Evolutionary conservation across 1,284 basidiomycete genomes (phyloP).

Genomic region (Serendipita sp.): DNA sequence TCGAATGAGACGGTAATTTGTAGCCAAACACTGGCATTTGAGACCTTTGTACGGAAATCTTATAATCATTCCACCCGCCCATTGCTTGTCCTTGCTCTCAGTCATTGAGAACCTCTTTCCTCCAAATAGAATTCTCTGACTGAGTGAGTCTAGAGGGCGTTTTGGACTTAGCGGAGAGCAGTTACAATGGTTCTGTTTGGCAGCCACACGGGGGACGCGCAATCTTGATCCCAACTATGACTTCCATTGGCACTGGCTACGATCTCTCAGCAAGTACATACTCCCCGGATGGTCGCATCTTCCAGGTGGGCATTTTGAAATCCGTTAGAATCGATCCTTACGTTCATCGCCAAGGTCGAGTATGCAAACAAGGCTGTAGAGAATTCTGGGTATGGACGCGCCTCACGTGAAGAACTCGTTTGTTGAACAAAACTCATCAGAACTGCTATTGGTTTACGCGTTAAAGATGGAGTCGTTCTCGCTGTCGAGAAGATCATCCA

Average conservation of each 20-base stretch:
- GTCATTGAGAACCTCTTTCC: too few species aligned
- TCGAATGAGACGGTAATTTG: background rate
- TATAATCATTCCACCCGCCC: too few species aligned
- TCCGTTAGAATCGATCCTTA: conserved; percentile 13
- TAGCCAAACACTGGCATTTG: background rate
- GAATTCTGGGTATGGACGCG: conserved; percentile 67
- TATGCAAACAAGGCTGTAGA: conserved; percentile 98
- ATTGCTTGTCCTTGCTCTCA: too few species aligned
- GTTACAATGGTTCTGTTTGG: conserved; percentile 5
- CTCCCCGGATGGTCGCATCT: conserved; percentile 95
- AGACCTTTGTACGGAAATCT: background rate
- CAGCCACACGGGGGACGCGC: conserved; percentile 11
- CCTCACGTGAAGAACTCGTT: background rate
- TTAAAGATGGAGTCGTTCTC: conserved; percentile 86
- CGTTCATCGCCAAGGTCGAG: conserved; percentile 54
- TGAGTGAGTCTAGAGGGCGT: too few species aligned
- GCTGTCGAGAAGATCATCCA: conserved; percentile 98
- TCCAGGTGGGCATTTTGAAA: conserved; percentile 50
- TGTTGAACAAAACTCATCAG: conserved; percentile 28
- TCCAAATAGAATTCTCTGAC: too few species aligned
- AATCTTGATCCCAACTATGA: conserved; percentile 40
- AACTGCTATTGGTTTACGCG: conserved; percentile 80
- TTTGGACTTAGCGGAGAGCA: background rate
- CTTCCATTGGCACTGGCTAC: conserved; percentile 96
- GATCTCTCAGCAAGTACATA: conserved; percentile 98